Evolutionary conservation across 257 asterid genomes (phyloP), one percentile per base, ranked within the genome.

Genomic region (Penstemon newberryi): DNA sequence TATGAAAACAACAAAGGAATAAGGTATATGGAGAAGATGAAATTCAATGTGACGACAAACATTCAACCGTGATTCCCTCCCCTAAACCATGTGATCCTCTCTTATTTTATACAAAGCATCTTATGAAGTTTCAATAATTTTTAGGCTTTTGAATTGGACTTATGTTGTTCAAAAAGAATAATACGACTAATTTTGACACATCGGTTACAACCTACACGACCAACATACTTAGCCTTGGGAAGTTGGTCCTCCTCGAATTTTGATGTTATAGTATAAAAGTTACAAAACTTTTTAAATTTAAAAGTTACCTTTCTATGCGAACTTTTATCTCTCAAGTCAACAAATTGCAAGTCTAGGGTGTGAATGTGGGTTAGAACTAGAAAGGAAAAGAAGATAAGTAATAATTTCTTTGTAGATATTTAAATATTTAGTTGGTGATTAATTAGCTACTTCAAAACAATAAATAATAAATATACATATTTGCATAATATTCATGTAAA

Each of bases 31-130:
- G 67, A 64, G 75, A 80, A 71, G 47, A 59, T 63, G 75, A 70
- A 52, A 52, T 70, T 63, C 52, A 73, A 78, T 55, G 33, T 51
- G 49, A 70, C 13, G 89, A 82, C 96, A 89, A 87, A 89, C 86
- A 82, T 85, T 67, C 86, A 82, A 41, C 89, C 90, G 87, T 56
- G 95, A 89, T 89, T 87, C 87, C 83, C 90, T 87, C 89, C 78
- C 68, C 18, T 11, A 72, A 74, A 80, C 75, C 89, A 82, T 77
- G 94, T 86, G 91, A 45, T 11, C 75, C 7, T 50, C 61, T 4
- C 2, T 36, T n/a, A 47, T 49, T 65, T 52, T 58, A 66, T 42
- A 55, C 61, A 37, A 39, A n/a, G 63, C 5, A 42, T 70, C 58
- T 68, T 58, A 67, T 68, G 69, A 62, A 46, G 42, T 53, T 64